A percentile compares a stretch with the other conserved stretches of the same genome.
Conservation (phyloP, 768 basidiomycete species). For the Russula sp. region DNA sequence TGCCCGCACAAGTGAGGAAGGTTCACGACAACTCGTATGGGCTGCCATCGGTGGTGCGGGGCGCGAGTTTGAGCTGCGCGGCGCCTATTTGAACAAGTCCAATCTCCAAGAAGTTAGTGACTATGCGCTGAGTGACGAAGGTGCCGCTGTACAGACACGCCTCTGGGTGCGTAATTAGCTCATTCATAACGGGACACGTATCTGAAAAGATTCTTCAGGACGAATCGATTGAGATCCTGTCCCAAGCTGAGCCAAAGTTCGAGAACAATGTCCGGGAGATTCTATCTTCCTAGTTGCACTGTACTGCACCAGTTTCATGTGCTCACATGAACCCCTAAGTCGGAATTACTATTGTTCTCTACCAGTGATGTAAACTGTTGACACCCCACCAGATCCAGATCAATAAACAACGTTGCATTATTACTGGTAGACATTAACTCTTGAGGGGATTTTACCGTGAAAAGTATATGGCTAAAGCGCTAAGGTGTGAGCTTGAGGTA, state of each 20-base stretch:
- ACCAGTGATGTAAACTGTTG: no score
- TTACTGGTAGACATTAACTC: no score
- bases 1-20: slow-evolving; percentile 11
- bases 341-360: no score
- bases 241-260: slow-evolving; percentile 5
- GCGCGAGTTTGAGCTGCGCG: slow-evolving; percentile 9
- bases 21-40: slow-evolving; percentile 16
- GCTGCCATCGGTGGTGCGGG: slow-evolving; percentile 10
- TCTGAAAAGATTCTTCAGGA: not conserved
- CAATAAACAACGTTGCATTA: no score
- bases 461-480: no score
- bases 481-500: no score
- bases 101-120: slow-evolving; percentile 11
- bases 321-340: no score
- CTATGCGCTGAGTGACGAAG: slow-evolving; percentile 15
- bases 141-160: slow-evolving; percentile 1
- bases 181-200: not conserved
- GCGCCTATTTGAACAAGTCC: slow-evolving; percentile 1
- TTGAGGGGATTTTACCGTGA: no score
- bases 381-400: no score
- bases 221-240: slow-evolving; percentile 12
- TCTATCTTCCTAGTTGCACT: not conserved
- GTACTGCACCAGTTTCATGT: not conserved
- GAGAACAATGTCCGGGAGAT: not conserved
- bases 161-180: slow-evolving; percentile 5